Evolutionary conservation across 2,329 filamentous ascomycete genomes (phyloP), one percentile per base, ranked within the genome.

Genomic region (Hirsutella thompsonii): DNA sequence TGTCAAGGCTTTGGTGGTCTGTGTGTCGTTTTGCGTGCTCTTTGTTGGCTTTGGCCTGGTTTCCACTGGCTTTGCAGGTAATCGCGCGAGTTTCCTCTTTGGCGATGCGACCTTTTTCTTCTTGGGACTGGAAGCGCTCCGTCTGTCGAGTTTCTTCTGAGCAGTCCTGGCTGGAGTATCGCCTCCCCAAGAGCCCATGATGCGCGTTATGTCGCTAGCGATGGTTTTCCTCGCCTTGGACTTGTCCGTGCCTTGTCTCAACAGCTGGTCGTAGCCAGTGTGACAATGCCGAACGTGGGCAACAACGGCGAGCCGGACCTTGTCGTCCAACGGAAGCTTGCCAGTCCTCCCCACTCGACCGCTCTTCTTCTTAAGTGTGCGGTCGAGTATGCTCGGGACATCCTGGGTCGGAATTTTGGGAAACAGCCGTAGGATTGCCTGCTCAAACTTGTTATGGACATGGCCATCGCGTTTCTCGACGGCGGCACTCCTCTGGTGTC

Each of bases 261-360:
- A 21, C 34, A 68, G 45, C 29, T 39, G 35, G 13, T 74, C 67
- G 42, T 75, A 75, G 1, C 56, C 47, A 0, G 70, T 74, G 36
- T 69, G 60, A 3, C 42, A 46, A 47, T 74, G 70, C 6, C 71
- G 58, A 4, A 69, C 59, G 45, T 73, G 66, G 3, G 71, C 70
- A 19, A 61, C 52, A 11, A 73, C 67, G 2, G 67, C 71, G 20
- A 72, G 56, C 36, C 53, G 47, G 4, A 63, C 67, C 46, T 62
- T 70, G 13, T 58, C 49, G 6, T 55, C 51, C 29, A 68, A 36
- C 0, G 53, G 51, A 5, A 70, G 49, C 36, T 46, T 64, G 2
- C 52, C 52, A 2, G 62, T 65, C 39, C 70, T 55, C 3, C 70
- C 71, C 2, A 74, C 70, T 9, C 70, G 57, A 2, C 68, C 52